Evolutionary conservation across 495 filamentous ascomycete species (phyloP).

Genomic region (Ramalina intermedia): DNA sequence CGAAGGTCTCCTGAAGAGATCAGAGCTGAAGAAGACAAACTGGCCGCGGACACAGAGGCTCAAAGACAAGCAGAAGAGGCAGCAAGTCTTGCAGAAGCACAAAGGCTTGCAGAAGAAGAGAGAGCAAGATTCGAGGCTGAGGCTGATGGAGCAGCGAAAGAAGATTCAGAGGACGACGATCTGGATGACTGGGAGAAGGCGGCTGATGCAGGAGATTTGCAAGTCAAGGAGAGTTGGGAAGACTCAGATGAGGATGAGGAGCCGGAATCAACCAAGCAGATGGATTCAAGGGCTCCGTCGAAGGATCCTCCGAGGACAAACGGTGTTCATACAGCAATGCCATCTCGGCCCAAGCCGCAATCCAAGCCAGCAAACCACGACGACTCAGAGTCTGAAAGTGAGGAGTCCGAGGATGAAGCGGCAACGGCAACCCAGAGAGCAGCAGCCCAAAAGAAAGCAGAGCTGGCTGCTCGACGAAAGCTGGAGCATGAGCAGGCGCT

Average conservation of each 20-base stretch:
- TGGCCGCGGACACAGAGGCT: slow-evolving; percentile 44
- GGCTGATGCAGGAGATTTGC: slow-evolving; percentile 53
- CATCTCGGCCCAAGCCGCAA: slow-evolving; percentile 4
- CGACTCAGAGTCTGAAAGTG: slow-evolving; percentile 36
- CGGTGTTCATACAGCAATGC: slow-evolving; percentile 8
- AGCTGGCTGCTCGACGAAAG: slow-evolving; percentile 78
- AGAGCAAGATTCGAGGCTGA: slow-evolving; percentile 34
- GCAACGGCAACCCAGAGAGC: slow-evolving; percentile 51
- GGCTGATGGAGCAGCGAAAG: slow-evolving; percentile 25
- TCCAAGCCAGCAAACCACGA: slow-evolving; percentile 29
- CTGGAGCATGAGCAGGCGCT: slow-evolving; percentile 82
- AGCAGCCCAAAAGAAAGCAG: slow-evolving; percentile 63
- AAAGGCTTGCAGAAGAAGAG: slow-evolving; percentile 48
- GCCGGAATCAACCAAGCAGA: slow-evolving; percentile 18
- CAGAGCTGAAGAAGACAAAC: slow-evolving; percentile 41
- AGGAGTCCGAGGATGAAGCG: slow-evolving; percentile 43
- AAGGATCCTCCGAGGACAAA: slow-evolving; percentile 24
- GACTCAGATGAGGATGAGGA: slow-evolving; percentile 54
- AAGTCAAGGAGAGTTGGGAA: slow-evolving; percentile 92
- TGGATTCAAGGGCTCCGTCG: slow-evolving; percentile 15
- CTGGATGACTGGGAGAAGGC: slow-evolving; percentile 84
- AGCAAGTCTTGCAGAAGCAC: slow-evolving; percentile 34
- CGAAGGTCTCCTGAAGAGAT: slow-evolving; percentile 59
- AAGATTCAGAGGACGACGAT: slow-evolving; percentile 42
- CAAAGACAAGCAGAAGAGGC: slow-evolving; percentile 48